Conservation (phyloP, 164 flowering plant species). For the Malania oleifera region DNA sequence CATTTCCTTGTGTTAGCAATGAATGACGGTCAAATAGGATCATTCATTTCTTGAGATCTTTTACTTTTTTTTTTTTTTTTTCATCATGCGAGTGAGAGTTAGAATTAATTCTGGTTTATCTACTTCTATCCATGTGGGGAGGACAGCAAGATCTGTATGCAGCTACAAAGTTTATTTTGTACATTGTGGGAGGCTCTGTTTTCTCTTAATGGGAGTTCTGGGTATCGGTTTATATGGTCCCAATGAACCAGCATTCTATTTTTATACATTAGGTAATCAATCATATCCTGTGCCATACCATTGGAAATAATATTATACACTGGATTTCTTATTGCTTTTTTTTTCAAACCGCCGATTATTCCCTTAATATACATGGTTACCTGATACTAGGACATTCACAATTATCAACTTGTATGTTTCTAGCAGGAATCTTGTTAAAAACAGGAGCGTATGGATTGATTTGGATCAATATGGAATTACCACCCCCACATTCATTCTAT, state of each 20-base stretch:
- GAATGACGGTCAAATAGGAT: slow-evolving; percentile 9
- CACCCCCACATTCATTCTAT: slow-evolving; percentile 11
- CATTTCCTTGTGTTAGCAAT: slow-evolving; percentile 13
- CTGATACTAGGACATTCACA: slow-evolving; percentile 4
- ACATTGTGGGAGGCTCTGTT: too few relatives aligned
- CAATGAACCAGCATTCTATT: too few relatives aligned
- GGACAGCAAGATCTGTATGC: too few relatives aligned
- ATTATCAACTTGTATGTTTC: slow-evolving; percentile 5
- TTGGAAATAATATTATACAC: too few relatives aligned
- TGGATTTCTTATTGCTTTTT: slow-evolving; percentile 10
- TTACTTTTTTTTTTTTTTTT: slow-evolving; percentile 7
- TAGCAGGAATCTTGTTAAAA: slow-evolving; percentile 14
- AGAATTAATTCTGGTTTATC: too few relatives aligned
- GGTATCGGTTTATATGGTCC: too few relatives aligned
- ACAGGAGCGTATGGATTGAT: slow-evolving; percentile 13
- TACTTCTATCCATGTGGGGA: too few relatives aligned
- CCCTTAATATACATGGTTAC: slow-evolving; percentile 10
- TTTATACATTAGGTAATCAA: too few relatives aligned
- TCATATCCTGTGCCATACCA: too few relatives aligned
- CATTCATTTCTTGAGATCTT: slow-evolving; percentile 3
- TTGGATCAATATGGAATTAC: slow-evolving; percentile 16
- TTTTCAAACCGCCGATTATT: slow-evolving; percentile 6
- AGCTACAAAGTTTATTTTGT: too few relatives aligned
- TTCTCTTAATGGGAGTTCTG: too few relatives aligned
- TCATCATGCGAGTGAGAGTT: too few relatives aligned